Conservation (phyloP, 805 yeast genomes). For the Saturnispora gosingensis region DNA sequence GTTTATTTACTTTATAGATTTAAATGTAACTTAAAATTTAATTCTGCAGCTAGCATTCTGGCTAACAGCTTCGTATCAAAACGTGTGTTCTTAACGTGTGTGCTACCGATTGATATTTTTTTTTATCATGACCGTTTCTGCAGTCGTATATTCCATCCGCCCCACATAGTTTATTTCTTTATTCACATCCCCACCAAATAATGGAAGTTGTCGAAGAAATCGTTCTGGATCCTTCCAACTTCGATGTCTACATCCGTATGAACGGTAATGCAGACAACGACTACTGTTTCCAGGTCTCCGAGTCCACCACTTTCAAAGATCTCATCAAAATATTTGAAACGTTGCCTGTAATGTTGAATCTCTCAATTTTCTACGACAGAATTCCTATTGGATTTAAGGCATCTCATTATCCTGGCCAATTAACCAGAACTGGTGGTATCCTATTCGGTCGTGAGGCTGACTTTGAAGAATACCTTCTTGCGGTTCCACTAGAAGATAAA, state of each 20-base stretch:
- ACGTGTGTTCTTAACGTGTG: too few species aligned
- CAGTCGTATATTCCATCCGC: neutral
- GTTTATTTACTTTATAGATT: neutral
- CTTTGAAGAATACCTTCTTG: conserved; percentile 34
- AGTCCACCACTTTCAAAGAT: conserved; percentile 48
- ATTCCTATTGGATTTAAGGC: conserved; percentile 58
- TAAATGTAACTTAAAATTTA: neutral
- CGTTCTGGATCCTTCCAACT: conserved; percentile 5
- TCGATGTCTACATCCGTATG: conserved; percentile 65
- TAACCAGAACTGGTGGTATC: conserved; percentile 77
- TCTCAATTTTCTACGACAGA: conserved; percentile 61
- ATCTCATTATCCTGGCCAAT: conserved; percentile 62
- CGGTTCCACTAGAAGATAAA: conserved; percentile 37
- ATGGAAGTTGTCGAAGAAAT: conserved; percentile 6
- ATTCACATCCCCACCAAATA: neutral
- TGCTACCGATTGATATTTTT: neutral
- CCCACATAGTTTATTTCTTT: neutral
- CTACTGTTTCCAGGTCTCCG: conserved; percentile 72
- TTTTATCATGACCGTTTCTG: neutral
- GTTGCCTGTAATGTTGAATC: conserved; percentile 70
- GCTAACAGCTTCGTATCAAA: too few species aligned
- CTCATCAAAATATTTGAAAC: conserved; percentile 52
- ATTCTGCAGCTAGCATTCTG: neutral
- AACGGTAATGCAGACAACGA: conserved; percentile 81
- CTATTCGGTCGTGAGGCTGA: conserved; percentile 56